phyloP scores from a whole-genome alignment of 2,329 filamentous ascomycete genomes.

The Colletotrichum lupini region DNA sequence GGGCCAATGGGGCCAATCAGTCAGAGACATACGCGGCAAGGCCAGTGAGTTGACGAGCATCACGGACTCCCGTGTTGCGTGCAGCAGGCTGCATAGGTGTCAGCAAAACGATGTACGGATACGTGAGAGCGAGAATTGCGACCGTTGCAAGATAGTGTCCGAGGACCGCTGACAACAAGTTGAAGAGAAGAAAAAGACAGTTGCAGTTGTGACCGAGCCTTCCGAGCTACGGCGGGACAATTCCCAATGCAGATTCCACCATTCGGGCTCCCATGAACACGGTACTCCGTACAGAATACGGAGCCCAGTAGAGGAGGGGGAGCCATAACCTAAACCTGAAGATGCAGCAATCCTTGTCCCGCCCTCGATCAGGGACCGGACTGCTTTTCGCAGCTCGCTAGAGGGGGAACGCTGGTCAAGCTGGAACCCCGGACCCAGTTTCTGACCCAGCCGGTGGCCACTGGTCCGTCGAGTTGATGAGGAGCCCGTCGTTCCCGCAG shows the following conservation, averaged over 20 bases:
- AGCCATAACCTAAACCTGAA: conserved; percentile 13
- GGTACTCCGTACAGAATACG: background rate
- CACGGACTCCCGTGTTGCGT: background rate
- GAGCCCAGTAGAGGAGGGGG: background rate
- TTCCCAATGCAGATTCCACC: background rate
- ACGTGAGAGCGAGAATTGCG: background rate
- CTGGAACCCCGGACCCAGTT: conserved; percentile 14
- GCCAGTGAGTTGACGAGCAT: background rate
- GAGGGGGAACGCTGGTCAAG: background rate
- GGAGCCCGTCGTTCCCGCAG: conserved; percentile 25
- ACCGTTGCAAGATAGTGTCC: background rate
- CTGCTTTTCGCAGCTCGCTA: background rate
- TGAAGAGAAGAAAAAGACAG: background rate
- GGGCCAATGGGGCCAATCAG: background rate
- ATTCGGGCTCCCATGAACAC: background rate
- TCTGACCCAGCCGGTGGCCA: background rate
- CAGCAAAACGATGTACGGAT: background rate
- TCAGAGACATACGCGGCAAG: background rate
- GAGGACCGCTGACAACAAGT: background rate
- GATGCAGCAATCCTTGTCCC: conserved; percentile 8
- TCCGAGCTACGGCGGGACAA: background rate
- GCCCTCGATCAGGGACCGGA: conserved; percentile 2
- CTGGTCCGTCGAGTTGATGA: conserved; percentile 3
- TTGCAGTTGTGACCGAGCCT: background rate
- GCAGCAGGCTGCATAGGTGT: background rate